A percentile compares a stretch with the other conserved stretches of the same genome.
phyloP scores from a whole-genome alignment of 1,284 basidiomycete species.

The Moesziomyces sp. region DNA sequence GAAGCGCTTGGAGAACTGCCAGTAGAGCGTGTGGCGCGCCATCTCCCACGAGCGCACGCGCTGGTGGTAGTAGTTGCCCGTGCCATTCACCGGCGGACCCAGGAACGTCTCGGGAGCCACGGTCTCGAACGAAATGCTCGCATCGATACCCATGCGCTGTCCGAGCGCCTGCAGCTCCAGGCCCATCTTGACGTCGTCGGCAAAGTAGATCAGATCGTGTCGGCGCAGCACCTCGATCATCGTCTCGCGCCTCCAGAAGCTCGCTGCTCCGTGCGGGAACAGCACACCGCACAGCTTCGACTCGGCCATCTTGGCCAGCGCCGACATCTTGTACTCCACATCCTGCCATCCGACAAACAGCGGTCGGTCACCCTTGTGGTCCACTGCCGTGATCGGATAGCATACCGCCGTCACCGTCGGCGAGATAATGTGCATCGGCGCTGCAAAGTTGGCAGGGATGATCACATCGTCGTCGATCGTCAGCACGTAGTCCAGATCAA shows the following conservation, averaged over 20 bases:
- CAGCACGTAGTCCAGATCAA: slow-evolving; percentile 33
- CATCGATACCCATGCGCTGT: slow-evolving; percentile 24
- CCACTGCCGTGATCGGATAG: slow-evolving; percentile 41
- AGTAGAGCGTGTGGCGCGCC: slow-evolving; percentile 43
- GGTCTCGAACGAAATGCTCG: slow-evolving; percentile 32
- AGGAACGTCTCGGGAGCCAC: slow-evolving; percentile 37
- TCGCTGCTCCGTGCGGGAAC: slow-evolving; percentile 37
- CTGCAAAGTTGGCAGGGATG: slow-evolving; percentile 37
- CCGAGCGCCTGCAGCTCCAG: slow-evolving; percentile 34
- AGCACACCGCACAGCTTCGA: slow-evolving; percentile 29
- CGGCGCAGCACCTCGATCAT: slow-evolving; percentile 27
- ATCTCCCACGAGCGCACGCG: slow-evolving; percentile 39
- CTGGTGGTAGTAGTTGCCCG: slow-evolving; percentile 36
- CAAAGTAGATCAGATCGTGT: slow-evolving; percentile 39
- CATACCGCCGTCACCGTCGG: slow-evolving; percentile 29
- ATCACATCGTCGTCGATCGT: slow-evolving; percentile 48
- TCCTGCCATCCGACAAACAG: slow-evolving; percentile 44
- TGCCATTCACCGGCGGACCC: slow-evolving; percentile 18
- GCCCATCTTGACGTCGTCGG: slow-evolving; percentile 46
- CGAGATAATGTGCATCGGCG: slow-evolving; percentile 36
- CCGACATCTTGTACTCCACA: slow-evolving; percentile 46
- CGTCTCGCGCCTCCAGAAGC: slow-evolving; percentile 35
- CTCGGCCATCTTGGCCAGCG: slow-evolving; percentile 39
- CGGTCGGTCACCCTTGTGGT: slow-evolving; percentile 40
- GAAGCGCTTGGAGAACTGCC: slow-evolving; percentile 37